Conservation (phyloP, 441 rosid genomes). For the Gossypium schwendimanii region DNA sequence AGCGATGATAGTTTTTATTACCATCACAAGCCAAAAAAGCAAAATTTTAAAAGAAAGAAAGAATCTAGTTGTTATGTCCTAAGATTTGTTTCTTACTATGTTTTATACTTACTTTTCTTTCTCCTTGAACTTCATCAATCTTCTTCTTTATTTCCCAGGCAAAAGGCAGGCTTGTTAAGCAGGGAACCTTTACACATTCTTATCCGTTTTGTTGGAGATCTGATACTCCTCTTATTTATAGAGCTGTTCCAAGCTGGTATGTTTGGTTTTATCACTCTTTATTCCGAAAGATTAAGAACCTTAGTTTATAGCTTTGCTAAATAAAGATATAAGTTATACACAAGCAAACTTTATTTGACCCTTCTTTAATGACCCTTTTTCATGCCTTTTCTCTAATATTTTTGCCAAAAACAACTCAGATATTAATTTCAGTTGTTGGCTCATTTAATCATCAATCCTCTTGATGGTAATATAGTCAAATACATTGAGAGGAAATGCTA, state of each 20-base stretch:
- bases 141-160: conserved; percentile 46
- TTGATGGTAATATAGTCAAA: not conserved
- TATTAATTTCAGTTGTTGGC: not conserved
- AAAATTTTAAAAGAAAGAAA: not conserved
- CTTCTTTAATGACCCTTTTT: not conserved
- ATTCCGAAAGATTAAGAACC: not conserved
- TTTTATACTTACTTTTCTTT: conserved; percentile 5
- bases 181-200: conserved; percentile 74
- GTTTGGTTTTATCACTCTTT: conserved; percentile 7
- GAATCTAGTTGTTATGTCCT: not conserved
- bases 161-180: conserved; percentile 86
- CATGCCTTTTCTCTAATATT: not conserved
- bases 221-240: conserved; percentile 89
- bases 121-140: conserved; percentile 1
- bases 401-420: not conserved
- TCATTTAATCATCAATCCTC: not conserved
- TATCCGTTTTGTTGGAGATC: conserved; percentile 98
- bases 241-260: conserved; percentile 99
- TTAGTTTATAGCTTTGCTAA: not conserved
- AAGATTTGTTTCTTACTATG: not conserved
- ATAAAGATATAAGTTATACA: not conserved
- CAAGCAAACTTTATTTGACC: not conserved
- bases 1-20: not conserved
- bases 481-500: not conserved
- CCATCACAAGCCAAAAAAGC: not conserved